These are phyloP conservation scores for Microdochium bolleyi DNA, from an alignment of 2,329 filamentous ascomycete species.

Conservation along the genomic window DNA sequence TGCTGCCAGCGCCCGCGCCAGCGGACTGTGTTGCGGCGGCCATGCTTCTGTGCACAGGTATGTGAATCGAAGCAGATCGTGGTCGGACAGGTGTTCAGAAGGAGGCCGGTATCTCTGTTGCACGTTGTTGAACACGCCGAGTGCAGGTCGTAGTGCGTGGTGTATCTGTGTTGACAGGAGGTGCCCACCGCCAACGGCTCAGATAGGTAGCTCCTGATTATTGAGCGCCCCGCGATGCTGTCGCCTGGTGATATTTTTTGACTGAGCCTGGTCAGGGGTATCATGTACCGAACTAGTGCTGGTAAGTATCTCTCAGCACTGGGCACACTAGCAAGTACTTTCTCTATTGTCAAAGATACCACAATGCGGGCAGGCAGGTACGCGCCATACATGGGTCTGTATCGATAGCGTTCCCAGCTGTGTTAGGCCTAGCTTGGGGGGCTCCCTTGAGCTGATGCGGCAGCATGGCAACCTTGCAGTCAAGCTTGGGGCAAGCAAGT, in stretches of 20 bases:
- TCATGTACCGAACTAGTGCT: neutral
- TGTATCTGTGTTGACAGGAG: neutral
- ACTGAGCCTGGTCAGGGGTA: neutral
- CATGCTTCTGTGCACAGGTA: conserved; percentile 22
- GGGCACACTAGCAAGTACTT: neutral
- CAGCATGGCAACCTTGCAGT: neutral
- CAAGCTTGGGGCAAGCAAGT: neutral
- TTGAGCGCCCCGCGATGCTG: conserved; percentile 1
- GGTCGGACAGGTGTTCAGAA: neutral
- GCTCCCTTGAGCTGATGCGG: neutral
- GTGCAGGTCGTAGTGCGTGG: neutral
- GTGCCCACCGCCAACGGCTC: neutral
- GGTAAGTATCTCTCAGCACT: neutral
- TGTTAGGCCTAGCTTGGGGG: neutral
- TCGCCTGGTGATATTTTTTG: conserved; percentile 1
- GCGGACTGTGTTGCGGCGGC: conserved; percentile 34
- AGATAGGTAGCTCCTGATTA: conserved; percentile 1
- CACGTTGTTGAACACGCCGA: neutral
- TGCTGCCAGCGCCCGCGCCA: conserved; percentile 30
- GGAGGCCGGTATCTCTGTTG: neutral
- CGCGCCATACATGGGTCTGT: neutral
- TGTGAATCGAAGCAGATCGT: neutral
- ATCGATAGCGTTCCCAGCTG: neutral
- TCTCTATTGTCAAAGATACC: neutral
- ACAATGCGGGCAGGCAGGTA: neutral